Evolutionary conservation across 139 green algal species (phyloP).

Genomic region (Mychonastes homosphaera): DNA sequence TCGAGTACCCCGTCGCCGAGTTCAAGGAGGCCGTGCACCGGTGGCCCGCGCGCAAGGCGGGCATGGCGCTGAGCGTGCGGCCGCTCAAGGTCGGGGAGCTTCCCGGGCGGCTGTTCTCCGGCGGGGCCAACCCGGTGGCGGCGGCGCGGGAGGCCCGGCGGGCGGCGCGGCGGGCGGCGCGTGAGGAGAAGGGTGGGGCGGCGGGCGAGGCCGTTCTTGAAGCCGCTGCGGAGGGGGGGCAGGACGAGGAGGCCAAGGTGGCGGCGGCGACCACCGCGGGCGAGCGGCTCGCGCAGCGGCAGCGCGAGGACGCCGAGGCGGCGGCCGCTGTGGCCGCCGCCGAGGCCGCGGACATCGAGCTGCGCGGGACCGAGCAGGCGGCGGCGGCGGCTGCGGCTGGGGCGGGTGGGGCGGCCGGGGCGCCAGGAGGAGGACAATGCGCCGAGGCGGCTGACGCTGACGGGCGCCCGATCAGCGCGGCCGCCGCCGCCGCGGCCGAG

Average conservation of each 20-base stretch:
- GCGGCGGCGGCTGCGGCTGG: too few species aligned
- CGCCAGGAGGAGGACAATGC: too few species aligned
- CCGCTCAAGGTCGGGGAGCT: constrained; percentile 49
- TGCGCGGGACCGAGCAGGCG: constrained; percentile 3
- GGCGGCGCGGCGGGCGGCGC: not conserved
- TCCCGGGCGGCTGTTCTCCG: constrained; percentile 30
- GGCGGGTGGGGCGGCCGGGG: too few species aligned
- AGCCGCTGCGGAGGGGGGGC: not conserved
- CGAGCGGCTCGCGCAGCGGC: not conserved
- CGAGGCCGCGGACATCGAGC: not conserved
- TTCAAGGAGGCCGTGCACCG: constrained; percentile 48
- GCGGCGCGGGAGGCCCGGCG: not conserved
- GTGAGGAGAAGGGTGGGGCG: not conserved
- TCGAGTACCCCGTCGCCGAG: constrained; percentile 50
- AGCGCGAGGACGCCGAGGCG: not conserved
- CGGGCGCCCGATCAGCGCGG: too few species aligned
- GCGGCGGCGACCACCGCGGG: not conserved
- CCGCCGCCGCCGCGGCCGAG: too few species aligned
- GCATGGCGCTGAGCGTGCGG: constrained; percentile 61
- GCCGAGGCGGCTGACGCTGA: too few species aligned
- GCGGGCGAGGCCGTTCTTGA: not conserved
- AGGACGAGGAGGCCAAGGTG: not conserved
- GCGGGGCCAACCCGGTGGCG: not conserved
- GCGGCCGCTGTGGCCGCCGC: not conserved
- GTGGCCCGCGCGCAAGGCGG: constrained; percentile 25